Evolutionary conservation across 305 asterid species (phyloP).

Genomic region (Coffea humblotiana): DNA sequence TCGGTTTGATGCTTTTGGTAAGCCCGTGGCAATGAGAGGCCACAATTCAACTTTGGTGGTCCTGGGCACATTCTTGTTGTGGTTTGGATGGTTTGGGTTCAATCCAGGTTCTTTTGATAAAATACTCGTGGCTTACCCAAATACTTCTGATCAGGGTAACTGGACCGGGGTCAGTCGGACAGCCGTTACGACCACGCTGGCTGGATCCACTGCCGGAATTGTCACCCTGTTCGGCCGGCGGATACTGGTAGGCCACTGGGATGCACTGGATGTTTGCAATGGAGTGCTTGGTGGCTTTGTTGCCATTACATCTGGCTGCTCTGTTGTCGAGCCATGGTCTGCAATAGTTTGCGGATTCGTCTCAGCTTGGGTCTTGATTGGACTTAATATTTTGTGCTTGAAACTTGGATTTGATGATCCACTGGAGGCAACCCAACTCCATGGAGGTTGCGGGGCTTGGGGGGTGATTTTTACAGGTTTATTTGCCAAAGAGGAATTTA

Average conservation of each 20-base stretch:
- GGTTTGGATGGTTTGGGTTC: slow-evolving; percentile 91
- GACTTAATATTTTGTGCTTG: slow-evolving; percentile 47
- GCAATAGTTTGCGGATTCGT: slow-evolving; percentile 60
- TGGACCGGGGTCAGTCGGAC: slow-evolving; percentile 72
- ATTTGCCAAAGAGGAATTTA: slow-evolving; percentile 57
- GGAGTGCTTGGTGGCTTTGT: slow-evolving; percentile 78
- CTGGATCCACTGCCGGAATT: slow-evolving; percentile 63
- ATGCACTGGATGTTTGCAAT: slow-evolving; percentile 61
- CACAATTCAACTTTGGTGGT: slow-evolving; percentile 75
- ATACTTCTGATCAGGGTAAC: slow-evolving; percentile 42
- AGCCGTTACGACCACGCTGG: slow-evolving; percentile 63
- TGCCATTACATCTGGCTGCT: slow-evolving; percentile 69
- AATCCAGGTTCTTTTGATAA: slow-evolving; percentile 67
- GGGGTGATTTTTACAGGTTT: slow-evolving; percentile 70
- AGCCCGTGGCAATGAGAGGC: slow-evolving; percentile 57
- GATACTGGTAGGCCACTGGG: slow-evolving; percentile 65
- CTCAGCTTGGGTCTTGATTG: slow-evolving; percentile 66
- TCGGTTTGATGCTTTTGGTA: slow-evolving; percentile 66
- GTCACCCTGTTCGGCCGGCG: slow-evolving; percentile 58
- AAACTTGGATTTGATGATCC: slow-evolving; percentile 58
- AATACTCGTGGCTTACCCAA: slow-evolving; percentile 51
- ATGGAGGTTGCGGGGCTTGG: slow-evolving; percentile 85
- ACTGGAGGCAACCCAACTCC: slow-evolving; percentile 69
- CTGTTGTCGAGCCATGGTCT: slow-evolving; percentile 80
- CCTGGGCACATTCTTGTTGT: slow-evolving; percentile 62